Percentiles rank a stretch among this genome's conserved stretches.
Conservation (phyloP, 2,329 filamentous ascomycete genomes). For the Fusarium hainanense region DNA sequence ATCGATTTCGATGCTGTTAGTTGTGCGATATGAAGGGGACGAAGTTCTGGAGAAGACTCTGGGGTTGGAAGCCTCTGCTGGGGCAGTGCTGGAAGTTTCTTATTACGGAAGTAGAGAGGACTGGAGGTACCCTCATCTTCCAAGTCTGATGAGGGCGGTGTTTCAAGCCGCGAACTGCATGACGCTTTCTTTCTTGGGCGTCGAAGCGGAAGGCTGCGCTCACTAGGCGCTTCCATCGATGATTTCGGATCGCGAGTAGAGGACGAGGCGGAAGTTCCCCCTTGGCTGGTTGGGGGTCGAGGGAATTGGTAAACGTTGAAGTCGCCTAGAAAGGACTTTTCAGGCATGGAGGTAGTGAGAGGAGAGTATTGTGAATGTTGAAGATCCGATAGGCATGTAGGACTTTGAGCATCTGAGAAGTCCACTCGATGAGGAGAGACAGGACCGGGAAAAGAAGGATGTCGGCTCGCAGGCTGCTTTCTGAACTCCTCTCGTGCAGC, state of each 20-base stretch:
- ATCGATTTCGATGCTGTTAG: slow-evolving; percentile 46
- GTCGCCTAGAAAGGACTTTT: slow-evolving; percentile 44
- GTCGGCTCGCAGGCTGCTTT: slow-evolving; percentile 45
- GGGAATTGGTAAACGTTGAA: slow-evolving; percentile 55
- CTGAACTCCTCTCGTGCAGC: slow-evolving; percentile 63
- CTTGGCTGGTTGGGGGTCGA: slow-evolving; percentile 47
- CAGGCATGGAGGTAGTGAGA: slow-evolving; percentile 44
- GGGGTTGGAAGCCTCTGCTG: slow-evolving; percentile 48
- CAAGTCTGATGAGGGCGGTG: slow-evolving; percentile 50
- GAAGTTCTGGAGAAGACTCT: slow-evolving; percentile 51
- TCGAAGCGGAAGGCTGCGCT: slow-evolving; percentile 43
- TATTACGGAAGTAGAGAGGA: slow-evolving; percentile 39
- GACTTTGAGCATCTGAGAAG: slow-evolving; percentile 25
- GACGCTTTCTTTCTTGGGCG: slow-evolving; percentile 41
- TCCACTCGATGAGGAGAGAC: slow-evolving; percentile 31
- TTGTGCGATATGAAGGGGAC: slow-evolving; percentile 44
- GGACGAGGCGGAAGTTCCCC: slow-evolving; percentile 42
- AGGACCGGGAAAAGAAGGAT: slow-evolving; percentile 45
- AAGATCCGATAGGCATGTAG: slow-evolving; percentile 23
- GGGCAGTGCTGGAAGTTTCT: slow-evolving; percentile 46
- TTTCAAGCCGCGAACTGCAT: slow-evolving; percentile 45
- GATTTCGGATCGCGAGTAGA: slow-evolving; percentile 37
- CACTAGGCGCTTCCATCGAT: slow-evolving; percentile 39
- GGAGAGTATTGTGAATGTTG: slow-evolving; percentile 36
- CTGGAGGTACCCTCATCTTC: slow-evolving; percentile 46